A percentile compares a stretch with the other conserved stretches of the same genome.
These are phyloP conservation scores for Clarireedia paspali DNA, from an alignment of 2,329 filamentous ascomycete genomes.

Conservation along the genomic window DNA sequence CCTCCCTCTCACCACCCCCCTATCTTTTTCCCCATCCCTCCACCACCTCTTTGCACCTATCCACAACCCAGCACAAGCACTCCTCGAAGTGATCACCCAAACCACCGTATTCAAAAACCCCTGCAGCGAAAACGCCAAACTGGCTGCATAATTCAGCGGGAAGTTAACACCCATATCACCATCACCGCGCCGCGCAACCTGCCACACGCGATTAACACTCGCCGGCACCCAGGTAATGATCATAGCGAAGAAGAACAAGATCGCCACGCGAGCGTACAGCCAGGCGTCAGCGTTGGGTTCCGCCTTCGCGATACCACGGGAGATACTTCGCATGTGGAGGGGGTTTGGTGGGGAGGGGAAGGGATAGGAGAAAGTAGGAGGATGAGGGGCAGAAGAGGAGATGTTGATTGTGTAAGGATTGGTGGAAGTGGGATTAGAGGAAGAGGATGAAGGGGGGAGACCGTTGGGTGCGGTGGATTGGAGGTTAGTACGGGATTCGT, in stretches of 20 bases:
- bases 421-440: too few species aligned
- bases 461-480: constrained; percentile 1
- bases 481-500: constrained; percentile 31
- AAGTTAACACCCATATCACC: not conserved
- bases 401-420: too few species aligned
- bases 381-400: not conserved
- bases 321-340: constrained; percentile 5
- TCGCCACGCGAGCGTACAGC: constrained; percentile 60
- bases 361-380: not conserved
- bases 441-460: not conserved
- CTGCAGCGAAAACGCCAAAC: constrained; percentile 40
- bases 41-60: too few species aligned
- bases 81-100: constrained; percentile 61
- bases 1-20: not conserved
- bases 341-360: constrained; percentile 1
- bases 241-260: constrained; percentile 62
- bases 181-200: constrained; percentile 1
- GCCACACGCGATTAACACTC: constrained; percentile 9
- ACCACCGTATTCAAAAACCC: constrained; percentile 77
- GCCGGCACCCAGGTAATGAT: constrained; percentile 53
- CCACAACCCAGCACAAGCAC: constrained; percentile 20
- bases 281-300: constrained; percentile 42
- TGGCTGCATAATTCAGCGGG: constrained; percentile 8
- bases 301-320: not conserved
- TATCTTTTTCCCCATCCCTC: not conserved